A percentile compares a stretch with the other conserved stretches of the same genome.
Conservation (phyloP, 164 flowering plant genomes). For the Annona cherimola region DNA sequence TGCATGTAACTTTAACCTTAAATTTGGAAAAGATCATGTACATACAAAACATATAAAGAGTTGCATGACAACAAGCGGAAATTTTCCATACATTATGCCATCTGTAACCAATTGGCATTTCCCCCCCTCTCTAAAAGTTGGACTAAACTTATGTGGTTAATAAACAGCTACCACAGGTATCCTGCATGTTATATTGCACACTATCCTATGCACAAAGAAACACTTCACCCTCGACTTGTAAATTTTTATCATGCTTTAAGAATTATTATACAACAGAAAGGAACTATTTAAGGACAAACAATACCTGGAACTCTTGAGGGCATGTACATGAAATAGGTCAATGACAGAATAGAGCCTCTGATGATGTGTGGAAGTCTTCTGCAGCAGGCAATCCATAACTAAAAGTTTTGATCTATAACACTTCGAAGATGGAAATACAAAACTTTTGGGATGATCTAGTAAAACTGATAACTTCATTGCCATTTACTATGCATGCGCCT, state of each 20-base stretch:
- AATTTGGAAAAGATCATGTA: background rate
- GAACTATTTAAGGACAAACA: background rate
- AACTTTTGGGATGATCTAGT: slow-evolving; percentile 15
- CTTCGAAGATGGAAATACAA: slow-evolving; percentile 6
- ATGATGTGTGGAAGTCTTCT: slow-evolving; percentile 19
- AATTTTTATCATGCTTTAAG: no score
- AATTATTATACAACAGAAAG: background rate
- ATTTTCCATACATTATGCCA: background rate
- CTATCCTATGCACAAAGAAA: background rate
- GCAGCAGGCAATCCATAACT: slow-evolving; percentile 20
- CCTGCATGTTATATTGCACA: background rate
- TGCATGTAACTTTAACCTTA: background rate
- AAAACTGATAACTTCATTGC: slow-evolving; percentile 11
- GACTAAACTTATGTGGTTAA: background rate
- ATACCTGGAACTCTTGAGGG: slow-evolving; percentile 27
- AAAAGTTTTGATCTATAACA: slow-evolving; percentile 21
- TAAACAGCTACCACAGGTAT: background rate
- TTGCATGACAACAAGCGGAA: background rate
- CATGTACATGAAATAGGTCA: slow-evolving; percentile 15
- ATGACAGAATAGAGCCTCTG: slow-evolving; percentile 20
- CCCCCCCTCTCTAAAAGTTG: background rate
- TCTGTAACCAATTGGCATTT: background rate
- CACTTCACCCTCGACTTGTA: background rate
- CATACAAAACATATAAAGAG: background rate
- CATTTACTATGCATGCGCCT: slow-evolving; percentile 18